These are phyloP conservation scores for Phytomonas sp. DNA, from an alignment of 208 protist species.

Conservation along the genomic window DNA sequence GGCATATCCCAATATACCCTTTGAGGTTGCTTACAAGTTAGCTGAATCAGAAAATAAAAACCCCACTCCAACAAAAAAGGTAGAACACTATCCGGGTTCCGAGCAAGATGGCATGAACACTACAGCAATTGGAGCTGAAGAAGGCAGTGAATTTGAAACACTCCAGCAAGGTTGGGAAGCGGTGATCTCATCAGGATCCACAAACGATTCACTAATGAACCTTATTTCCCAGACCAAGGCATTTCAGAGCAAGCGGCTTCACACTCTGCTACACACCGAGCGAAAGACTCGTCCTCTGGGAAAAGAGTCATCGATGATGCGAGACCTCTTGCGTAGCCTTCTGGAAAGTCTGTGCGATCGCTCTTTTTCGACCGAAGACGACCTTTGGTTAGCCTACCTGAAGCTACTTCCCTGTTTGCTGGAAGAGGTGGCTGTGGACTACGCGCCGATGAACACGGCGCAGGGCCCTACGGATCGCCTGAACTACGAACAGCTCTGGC, in stretches of 20 bases:
- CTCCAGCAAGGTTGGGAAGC: not conserved
- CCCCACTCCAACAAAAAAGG: not conserved
- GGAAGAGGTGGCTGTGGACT: not conserved
- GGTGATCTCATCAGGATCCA: not conserved
- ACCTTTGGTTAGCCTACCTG: not conserved
- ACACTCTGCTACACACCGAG: not conserved
- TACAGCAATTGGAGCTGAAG: not conserved
- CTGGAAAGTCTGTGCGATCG: not conserved
- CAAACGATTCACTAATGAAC: not conserved
- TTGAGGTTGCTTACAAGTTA: not conserved
- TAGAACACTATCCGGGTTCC: not conserved
- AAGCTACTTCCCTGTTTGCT: not conserved
- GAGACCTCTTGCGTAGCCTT: not conserved
- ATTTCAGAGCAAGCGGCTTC: not conserved
- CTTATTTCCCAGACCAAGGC: not conserved
- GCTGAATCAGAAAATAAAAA: not conserved
- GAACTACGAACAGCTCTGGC: constrained; percentile 6
- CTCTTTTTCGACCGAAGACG: not conserved
- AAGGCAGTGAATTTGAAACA: not conserved
- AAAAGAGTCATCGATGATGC: not conserved
- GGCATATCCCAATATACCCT: not conserved
- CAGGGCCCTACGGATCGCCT: not conserved
- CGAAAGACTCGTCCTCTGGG: not conserved
- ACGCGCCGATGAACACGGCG: not conserved
- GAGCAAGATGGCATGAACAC: not conserved